Evolutionary conservation across 108 stramenopile species (phyloP).

Genomic region (Cafeteria roenbergensis): DNA sequence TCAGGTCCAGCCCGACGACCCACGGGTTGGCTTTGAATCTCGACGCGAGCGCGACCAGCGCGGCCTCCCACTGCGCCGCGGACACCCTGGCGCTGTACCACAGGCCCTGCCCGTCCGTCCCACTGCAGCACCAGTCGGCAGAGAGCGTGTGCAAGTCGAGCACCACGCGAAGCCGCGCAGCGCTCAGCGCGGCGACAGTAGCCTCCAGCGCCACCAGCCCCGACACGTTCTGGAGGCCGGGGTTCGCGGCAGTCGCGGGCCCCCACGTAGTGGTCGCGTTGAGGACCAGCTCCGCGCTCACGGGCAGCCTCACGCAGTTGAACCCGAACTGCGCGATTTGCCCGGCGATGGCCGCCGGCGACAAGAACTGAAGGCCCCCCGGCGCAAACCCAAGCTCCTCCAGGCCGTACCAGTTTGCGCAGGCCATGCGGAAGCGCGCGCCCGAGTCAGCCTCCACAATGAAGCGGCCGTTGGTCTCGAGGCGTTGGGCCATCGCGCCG

Average conservation of each 20-base stretch:
- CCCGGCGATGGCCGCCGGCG: background rate
- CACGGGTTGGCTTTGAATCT: background rate
- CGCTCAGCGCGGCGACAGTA: background rate
- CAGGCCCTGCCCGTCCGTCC: background rate
- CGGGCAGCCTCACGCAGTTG: background rate
- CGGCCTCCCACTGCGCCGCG: background rate
- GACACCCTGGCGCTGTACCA: background rate
- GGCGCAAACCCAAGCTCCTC: background rate
- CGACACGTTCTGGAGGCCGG: background rate
- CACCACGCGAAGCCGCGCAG: background rate
- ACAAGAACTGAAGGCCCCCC: background rate
- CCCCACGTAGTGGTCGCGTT: background rate
- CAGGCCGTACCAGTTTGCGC: background rate
- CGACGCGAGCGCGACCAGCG: background rate
- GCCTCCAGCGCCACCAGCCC: background rate
- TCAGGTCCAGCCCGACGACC: background rate
- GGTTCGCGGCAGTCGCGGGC: background rate
- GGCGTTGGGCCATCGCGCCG: no score
- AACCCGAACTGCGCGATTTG: background rate
- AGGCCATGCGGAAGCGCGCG: no score
- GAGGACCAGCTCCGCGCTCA: background rate
- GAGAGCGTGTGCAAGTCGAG: background rate
- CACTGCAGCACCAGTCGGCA: background rate
- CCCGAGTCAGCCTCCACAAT: no score
- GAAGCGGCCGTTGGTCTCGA: no score